These are phyloP conservation scores for Suillus cothurnatus DNA, from an alignment of 768 basidiomycete species.

Conservation along the genomic window DNA sequence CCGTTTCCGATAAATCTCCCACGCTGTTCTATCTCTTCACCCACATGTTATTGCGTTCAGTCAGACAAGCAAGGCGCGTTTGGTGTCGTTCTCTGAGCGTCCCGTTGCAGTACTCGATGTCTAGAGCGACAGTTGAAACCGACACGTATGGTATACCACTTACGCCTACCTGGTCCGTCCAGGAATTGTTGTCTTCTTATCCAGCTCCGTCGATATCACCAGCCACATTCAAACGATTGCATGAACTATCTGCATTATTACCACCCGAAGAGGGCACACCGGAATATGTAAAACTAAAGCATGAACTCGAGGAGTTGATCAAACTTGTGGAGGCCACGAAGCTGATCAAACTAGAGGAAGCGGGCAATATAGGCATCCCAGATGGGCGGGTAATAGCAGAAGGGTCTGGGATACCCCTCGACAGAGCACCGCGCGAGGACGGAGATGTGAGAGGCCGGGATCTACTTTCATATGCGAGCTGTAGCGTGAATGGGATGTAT, in stretches of 20 bases:
- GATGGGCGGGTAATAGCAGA: slow-evolving; percentile 47
- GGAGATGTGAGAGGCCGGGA: slow-evolving; percentile 39
- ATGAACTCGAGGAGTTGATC: slow-evolving; percentile 70
- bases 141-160: slow-evolving; percentile 68
- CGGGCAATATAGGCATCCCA: slow-evolving; percentile 31
- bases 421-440: slow-evolving; percentile 16
- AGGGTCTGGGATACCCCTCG: slow-evolving; percentile 37
- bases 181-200: slow-evolving; percentile 75
- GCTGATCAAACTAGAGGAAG: slow-evolving; percentile 47
- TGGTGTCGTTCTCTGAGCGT: background rate
- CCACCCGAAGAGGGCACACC: slow-evolving; percentile 62
- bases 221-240: slow-evolving; percentile 60
- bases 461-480: slow-evolving; percentile 54
- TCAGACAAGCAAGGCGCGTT: slow-evolving; percentile 6
- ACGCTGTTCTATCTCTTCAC: slow-evolving; percentile 6
- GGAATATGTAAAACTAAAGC: slow-evolving; percentile 52
- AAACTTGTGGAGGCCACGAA: slow-evolving; percentile 82
- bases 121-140: slow-evolving; percentile 28
- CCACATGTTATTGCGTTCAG: slow-evolving; percentile 6
- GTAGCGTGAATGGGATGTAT: slow-evolving; percentile 54
- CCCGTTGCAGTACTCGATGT: slow-evolving; percentile 7
- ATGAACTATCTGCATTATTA: slow-evolving; percentile 71
- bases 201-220: slow-evolving; percentile 64
- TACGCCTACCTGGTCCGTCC: slow-evolving; percentile 79
- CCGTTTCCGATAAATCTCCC: slow-evolving; percentile 11